Evolutionary conservation across 176 grass and related monocot species (phyloP).

Genomic region (Cenchrus fungigraminus): DNA sequence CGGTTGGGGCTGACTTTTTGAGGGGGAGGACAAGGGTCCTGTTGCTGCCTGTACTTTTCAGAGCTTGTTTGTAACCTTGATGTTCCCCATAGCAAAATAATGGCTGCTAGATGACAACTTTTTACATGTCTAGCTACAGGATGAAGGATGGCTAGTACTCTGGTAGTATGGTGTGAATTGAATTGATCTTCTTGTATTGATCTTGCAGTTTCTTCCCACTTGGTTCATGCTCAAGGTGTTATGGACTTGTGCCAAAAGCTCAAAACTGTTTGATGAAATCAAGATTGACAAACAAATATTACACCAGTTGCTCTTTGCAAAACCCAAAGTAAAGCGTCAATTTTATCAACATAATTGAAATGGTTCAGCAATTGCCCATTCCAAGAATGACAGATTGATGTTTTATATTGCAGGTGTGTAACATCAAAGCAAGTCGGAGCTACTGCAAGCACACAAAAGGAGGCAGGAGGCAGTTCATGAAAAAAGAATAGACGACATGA

Average conservation of each 20-base stretch:
- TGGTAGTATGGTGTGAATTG: too few relatives aligned
- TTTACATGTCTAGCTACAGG: too few relatives aligned
- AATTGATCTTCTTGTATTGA: too few relatives aligned
- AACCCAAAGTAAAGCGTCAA: not conserved
- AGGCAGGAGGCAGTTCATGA: not conserved
- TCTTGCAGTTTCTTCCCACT: not conserved
- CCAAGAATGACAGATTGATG: not conserved
- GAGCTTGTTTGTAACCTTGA: conserved; percentile 45
- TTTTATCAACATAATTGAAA: not conserved
- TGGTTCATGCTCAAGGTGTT: not conserved
- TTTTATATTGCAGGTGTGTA: not conserved
- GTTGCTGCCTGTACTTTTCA: conserved; percentile 51
- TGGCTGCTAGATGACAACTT: not conserved
- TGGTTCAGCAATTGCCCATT: not conserved
- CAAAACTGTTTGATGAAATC: not conserved
- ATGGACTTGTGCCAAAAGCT: not conserved
- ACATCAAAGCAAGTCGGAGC: conserved; percentile 9
- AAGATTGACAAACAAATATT: not conserved
- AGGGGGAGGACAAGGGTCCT: conserved; percentile 56
- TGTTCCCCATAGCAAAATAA: conserved; percentile 23
- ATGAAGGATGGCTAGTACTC: too few relatives aligned
- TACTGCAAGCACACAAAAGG: not conserved
- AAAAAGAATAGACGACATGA: not conserved
- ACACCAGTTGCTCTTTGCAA: not conserved
- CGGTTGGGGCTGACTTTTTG: conserved; percentile 77